A percentile compares a stretch with the other conserved stretches of the same genome.
Evolutionary conservation across 2,329 filamentous ascomycete genomes (phyloP).

Genomic region (Colletotrichum sp.): DNA sequence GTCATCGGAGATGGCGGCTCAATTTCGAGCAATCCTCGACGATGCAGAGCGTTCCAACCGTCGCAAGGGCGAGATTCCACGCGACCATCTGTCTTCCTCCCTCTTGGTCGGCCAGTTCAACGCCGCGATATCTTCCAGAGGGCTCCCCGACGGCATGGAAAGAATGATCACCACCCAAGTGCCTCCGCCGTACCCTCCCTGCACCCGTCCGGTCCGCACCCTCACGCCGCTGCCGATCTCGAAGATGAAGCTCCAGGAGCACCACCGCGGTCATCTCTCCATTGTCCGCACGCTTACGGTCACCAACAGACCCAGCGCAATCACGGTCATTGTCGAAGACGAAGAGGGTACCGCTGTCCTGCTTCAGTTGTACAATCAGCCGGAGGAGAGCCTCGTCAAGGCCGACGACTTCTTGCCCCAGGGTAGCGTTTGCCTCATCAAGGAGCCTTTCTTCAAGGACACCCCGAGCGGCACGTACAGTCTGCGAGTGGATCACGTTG

Average conservation of each 20-base stretch:
- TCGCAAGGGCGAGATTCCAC: neutral
- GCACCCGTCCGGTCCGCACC: conserved; percentile 18
- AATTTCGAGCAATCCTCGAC: neutral
- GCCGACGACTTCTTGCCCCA: conserved; percentile 36
- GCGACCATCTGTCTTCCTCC: neutral
- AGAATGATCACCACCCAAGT: neutral
- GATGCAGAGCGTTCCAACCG: neutral
- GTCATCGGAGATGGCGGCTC: neutral
- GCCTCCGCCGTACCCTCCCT: conserved; percentile 27
- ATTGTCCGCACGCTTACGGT: conserved; percentile 26
- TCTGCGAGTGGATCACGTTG: conserved; percentile 57
- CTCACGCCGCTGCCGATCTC: conserved; percentile 29
- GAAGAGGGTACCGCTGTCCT: conserved; percentile 36
- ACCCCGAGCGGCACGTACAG: conserved; percentile 42
- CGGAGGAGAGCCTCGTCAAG: conserved; percentile 36
- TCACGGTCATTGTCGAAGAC: conserved; percentile 43
- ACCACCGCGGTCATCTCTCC: conserved; percentile 27
- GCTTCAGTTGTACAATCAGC: conserved; percentile 47
- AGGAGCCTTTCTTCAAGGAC: conserved; percentile 58
- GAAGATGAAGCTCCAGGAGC: conserved; percentile 33
- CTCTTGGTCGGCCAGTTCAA: neutral
- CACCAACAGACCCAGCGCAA: conserved; percentile 16
- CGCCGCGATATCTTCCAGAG: neutral
- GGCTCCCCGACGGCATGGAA: too few relatives aligned
- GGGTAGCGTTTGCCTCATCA: conserved; percentile 47